Base-by-base conservation (phyloP, 2,329 filamentous ascomycete species). In the Didymellaceae sp. region DNA sequence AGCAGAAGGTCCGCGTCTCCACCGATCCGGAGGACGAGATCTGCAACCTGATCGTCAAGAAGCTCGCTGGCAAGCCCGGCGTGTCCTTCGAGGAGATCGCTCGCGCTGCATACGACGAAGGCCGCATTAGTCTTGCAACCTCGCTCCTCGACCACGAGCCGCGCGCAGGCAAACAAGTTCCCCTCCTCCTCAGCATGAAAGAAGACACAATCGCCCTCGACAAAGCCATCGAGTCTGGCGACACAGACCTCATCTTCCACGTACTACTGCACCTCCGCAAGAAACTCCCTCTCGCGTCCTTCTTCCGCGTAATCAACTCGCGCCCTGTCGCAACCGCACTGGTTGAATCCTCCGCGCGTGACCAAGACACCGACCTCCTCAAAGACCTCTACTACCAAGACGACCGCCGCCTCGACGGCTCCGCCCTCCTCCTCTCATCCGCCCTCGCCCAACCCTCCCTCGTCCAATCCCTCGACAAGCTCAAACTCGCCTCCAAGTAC, bases 341-440 rank as follows among this genome's bases (percentile, higher is more conserved):
- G 9, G 90, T 99, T 18, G 94, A 99, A 73, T 84, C 91, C 1
- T 88, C 87, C 0, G 93, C 94, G 0, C 80, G 82, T 41, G 85
- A 90, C 41, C 88, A 96, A 64, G 91, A 96, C 63, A 82, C 84
- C 0, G 86, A 89, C 45, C 74, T 99, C 17, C 83, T 99, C 20
- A 99, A 97, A 67, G 94, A 97, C 68, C 79, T 99, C 3, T 99
- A 94, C 76, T 99, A 99, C 71, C 94, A 97, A 75, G 94, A 97
- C 65, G 94, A 99, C 70, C 86, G 93, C 5, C 85, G 92, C 3
- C 78, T 91, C 5, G 94, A 97, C 58, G 91, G 94, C 3, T 89
- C 93, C 0, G 89, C 91, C 50, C 85, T 99, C 2, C 89, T 97
- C 52, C 78, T 99, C 11, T 85, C 86, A 16, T 93, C 99, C 74